phyloP scores from a whole-genome alignment of 2,329 filamentous ascomycete genomes.

The Colletotrichum sp. region DNA sequence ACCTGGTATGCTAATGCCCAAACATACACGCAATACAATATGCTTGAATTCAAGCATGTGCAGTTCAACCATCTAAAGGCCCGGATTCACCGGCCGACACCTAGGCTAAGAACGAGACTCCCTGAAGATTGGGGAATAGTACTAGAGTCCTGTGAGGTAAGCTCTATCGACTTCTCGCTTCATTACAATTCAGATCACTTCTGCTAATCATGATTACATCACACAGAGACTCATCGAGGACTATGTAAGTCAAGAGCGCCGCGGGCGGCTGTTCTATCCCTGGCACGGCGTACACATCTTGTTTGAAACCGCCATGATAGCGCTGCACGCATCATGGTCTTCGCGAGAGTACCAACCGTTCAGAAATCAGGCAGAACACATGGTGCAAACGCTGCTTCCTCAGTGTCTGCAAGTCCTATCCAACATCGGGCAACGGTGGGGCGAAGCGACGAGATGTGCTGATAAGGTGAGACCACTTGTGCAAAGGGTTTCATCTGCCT shows the following conservation, averaged over 20 bases:
- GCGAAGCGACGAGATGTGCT: not conserved
- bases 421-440: not conserved
- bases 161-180: no score
- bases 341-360: not conserved
- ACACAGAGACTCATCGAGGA: not conserved
- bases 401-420: not conserved
- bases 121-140: not conserved
- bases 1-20: not conserved
- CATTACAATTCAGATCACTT: no score
- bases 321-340: not conserved
- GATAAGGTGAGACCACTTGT: not conserved
- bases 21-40: not conserved
- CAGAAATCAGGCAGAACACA: accelerated
- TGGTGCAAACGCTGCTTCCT: not conserved
- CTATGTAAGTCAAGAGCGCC: not conserved
- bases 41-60: not conserved
- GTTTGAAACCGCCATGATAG: not conserved
- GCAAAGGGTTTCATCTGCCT: not conserved
- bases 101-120: not conserved
- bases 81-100: not conserved
- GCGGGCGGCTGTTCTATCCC: not conserved
- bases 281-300: not conserved
- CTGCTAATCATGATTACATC: accelerated
- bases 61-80: not conserved
- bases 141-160: not conserved